Evolutionary conservation across 345 rosid genomes (phyloP).

Genomic region (Zanthoxylum bungeanum): DNA sequence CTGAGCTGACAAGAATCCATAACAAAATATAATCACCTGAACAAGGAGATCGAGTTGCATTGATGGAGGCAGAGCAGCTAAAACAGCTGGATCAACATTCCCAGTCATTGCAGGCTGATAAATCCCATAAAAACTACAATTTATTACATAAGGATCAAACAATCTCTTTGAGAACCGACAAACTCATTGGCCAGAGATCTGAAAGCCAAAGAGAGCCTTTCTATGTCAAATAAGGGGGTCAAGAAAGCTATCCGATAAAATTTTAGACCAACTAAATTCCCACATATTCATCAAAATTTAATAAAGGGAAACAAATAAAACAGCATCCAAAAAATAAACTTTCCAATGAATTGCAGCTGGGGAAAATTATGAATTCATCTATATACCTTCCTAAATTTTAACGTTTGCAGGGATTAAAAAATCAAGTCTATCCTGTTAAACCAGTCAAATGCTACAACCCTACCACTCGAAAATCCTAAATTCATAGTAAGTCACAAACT

Average conservation of each 20-base stretch:
- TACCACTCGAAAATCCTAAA: not conserved
- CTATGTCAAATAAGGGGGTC: not conserved
- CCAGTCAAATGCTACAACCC: not conserved
- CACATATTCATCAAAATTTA: not conserved
- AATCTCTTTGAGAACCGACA: not conserved
- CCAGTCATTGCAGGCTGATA: constrained; percentile 43
- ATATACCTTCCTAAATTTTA: not conserved
- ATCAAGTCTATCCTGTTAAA: not conserved
- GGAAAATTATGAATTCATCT: not conserved
- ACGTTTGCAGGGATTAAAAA: not conserved
- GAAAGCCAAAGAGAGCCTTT: not conserved
- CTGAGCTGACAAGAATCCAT: constrained; percentile 7
- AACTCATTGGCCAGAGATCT: not conserved
- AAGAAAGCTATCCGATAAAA: not conserved
- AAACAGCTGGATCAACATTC: constrained; percentile 41
- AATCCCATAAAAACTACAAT: constrained; percentile 1
- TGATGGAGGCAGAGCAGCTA: constrained; percentile 50
- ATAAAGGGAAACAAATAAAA: not conserved
- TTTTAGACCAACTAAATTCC: not conserved
- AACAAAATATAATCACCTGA: constrained; percentile 24
- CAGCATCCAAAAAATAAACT: not conserved
- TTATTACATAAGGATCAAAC: not conserved
- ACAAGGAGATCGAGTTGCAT: constrained; percentile 49
- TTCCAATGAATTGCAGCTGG: not conserved
- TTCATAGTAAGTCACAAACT: not conserved